Base-by-base conservation (phyloP, 805 yeast species). In the Yamadazyma akitaensis region DNA sequence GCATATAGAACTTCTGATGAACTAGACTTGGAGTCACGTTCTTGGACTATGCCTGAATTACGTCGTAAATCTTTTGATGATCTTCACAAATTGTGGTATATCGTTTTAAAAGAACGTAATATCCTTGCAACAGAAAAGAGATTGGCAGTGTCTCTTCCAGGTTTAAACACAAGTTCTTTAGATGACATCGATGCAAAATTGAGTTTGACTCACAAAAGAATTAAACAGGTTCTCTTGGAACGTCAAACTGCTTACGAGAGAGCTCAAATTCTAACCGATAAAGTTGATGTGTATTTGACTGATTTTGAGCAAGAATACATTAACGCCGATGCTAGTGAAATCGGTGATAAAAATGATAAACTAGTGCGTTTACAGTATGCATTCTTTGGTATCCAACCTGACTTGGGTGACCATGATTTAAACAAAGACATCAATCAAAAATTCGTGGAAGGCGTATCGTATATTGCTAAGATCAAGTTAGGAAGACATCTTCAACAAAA, bases 1-100 rank as follows among this genome's bases (percentile, higher is more conserved):
- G 80, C 82, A 49, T 67, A 86, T 49, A 78, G 97, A 55, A 62
- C 72, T 1, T 65, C 76, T 2, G 87, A 83, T 18, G 58, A 81
- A 25, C 71, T 77, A 42, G 68, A 69, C 31, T 61, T 64, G 25
- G 68, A 72, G 9, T 83, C 94, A 13, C 77, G 96, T 57, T 71
- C 94, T 4, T 94, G 99, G 99, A 69, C 85, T 5, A 75, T 90
- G 44, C 85, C 89, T 3, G 98, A 92, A 62, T 77, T 94, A 57
- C 82, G 99, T 63, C 78, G 95, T 51, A 94, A 94, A 65, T 81
- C 88, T 14, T 94, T 90, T 60, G 94, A 90, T 35, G 99, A 94
- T 62, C 72, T 94, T 56, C 99, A 94, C 65, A 79, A 82, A 32
- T 72, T 94, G 57, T 94, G 99, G 98, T 92, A 88, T 63, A 76